Evolutionary conservation across 2,329 filamentous ascomycete genomes (phyloP), one percentile per base, ranked within the genome.

Genomic region (Fusarium luffae): DNA sequence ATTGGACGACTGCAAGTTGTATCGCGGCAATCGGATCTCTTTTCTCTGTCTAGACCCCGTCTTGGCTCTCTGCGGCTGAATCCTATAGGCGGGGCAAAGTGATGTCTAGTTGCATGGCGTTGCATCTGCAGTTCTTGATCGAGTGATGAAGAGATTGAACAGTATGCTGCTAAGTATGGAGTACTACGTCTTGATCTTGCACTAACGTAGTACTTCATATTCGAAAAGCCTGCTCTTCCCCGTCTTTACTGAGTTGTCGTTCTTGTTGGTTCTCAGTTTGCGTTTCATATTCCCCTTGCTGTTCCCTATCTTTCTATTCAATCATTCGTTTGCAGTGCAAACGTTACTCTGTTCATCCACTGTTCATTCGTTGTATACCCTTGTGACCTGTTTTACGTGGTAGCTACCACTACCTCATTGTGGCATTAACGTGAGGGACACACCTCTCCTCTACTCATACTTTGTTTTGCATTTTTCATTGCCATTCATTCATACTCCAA

Each of bases 391-490:
- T 30, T 23, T 27, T 19, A 47, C 23, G 32, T 52, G 44, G 46
- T 46, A 42, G 44, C 37, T 27, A 7, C 43, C 23, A 59, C 32
- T 40, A 51, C 12, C 34, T 61, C 66, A 58, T 46, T 70, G 47
- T 68, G 59, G 47, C 11, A 28, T 30, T 14, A 40, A 67, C 68
- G 56, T 59, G 47, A 48, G 66, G 68, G n/a, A 69, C 59, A 70
- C 19, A 18, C 7, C 25, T 34, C 41, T 44, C 25, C 62, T 57
- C 16, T n/a, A 37, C 30, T 18, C 43, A 14, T n/a, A 34, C 19
- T 48, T 51, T 19, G n/a, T 49, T 59, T 54, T 25, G n/a, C 25
- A 55, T 28, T 21, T 13, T 51, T 43, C 14, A 14, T 19, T 46
- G 34, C 51, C 25, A 21, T 59, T 64, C 27, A 19, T 54, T 63